Base-by-base conservation (phyloP, 2,329 filamentous ascomycete genomes). In the Calonectria hongkongensis region DNA sequence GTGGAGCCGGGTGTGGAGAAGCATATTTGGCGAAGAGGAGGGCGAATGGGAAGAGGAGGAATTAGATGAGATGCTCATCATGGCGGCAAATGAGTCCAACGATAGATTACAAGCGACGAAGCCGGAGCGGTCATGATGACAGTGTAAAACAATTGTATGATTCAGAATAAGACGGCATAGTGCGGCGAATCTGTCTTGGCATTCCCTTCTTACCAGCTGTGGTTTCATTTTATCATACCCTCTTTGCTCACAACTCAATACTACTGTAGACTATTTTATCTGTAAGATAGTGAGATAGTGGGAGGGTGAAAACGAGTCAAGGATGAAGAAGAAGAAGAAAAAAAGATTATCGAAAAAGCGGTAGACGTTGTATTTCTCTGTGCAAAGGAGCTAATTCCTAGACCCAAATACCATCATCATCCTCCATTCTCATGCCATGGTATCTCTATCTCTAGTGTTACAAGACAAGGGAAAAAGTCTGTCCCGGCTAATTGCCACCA, bases 1-100 rank as follows among this genome's bases (percentile, higher is more conserved):
- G 85, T 97, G 95, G 95, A 90, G 92, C 75, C 89, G 95, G 18
- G 91, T 96, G n/a, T 96, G 94, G 92, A 90, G 88, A 69, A 90
- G 91, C 69, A 85, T 94, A 0, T 87, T 91, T 68, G 94, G 93
- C 0, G 86, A 90, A 25, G 90, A 91, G 1, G 88, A 89, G 2
- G 88, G 90, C 21, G 91, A 92, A 18, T 84, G 87, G 81, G 84
- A 88, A 76, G 91, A 92, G 74, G 90, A 92, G n/a, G 87, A 88
- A 68, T 79, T 85, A 25, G 84, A 86, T 13, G 85, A 85, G 70
- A 85, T 85, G 80, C 81, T 81, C 27, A 78, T 79, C 74, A 84
- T 84, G 83, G 80, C 80, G 54, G 83, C 80, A 10, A 78, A 79
- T 16, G 78, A 68, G 36, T 76, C 79, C 8, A 76, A 75, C 21